Percentiles rank a stretch among this genome's conserved stretches.
phyloP scores from a whole-genome alignment of 2,329 filamentous ascomycete species.

The Alternaria sp. region DNA sequence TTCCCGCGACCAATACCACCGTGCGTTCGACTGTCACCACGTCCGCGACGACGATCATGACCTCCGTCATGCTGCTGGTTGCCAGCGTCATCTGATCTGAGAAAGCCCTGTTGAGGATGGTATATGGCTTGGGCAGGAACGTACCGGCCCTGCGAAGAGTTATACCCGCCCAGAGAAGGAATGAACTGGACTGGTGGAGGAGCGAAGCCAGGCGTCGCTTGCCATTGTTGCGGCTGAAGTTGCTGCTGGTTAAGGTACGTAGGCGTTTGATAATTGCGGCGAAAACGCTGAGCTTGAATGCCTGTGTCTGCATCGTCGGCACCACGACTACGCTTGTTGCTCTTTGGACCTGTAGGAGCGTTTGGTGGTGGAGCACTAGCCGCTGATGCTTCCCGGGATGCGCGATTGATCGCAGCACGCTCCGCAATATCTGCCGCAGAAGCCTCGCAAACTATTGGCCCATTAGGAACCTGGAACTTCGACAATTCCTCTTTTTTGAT shows the following conservation, averaged over 20 bases:
- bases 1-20: background rate
- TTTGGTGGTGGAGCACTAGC: background rate
- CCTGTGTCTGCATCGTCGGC: background rate
- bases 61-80: background rate
- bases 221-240: background rate
- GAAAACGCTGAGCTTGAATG: background rate
- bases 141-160: background rate
- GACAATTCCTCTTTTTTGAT: background rate
- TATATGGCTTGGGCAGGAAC: background rate
- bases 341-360: background rate
- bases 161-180: background rate
- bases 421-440: background rate
- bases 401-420: background rate
- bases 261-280: background rate
- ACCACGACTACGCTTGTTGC: background rate
- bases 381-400: background rate
- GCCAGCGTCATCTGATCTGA: background rate
- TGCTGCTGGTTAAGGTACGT: background rate
- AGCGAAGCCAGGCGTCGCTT: background rate
- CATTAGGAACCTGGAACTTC: background rate
- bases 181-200: background rate
- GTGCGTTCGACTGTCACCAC: background rate
- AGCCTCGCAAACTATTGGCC: background rate
- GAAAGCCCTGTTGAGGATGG: background rate
- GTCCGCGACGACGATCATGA: background rate